phyloP scores from a whole-genome alignment of 176 grass and related monocot genomes.

The Musa schizocarpa region DNA sequence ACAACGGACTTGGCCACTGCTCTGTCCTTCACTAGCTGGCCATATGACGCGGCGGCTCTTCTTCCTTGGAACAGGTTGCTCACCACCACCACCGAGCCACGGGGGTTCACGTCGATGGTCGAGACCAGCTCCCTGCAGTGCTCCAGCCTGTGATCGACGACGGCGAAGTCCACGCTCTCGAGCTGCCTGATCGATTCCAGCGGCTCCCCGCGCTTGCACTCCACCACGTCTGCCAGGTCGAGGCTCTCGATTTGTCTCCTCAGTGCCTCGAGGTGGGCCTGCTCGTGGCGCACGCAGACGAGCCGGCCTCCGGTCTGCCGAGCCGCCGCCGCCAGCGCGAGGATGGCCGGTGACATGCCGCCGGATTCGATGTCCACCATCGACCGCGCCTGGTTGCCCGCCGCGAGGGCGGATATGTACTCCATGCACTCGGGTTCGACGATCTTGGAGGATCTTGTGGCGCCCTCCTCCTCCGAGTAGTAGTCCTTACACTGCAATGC shows the following conservation, averaged over 20 bases:
- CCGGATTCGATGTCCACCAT: conserved; percentile 7
- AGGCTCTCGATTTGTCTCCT: background rate
- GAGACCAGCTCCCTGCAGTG: conserved; percentile 9
- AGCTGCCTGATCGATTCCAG: background rate
- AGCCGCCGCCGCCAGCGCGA: conserved; percentile 19
- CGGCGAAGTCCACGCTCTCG: conserved; percentile 8
- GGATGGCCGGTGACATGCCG: background rate
- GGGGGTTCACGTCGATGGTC: conserved; percentile 6
- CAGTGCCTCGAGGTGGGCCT: background rate
- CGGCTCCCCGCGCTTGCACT: background rate
- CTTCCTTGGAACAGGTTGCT: conserved; percentile 1
- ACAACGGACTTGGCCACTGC: background rate
- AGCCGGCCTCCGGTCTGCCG: conserved; percentile 11
- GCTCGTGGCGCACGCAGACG: conserved; percentile 11
- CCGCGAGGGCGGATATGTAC: conserved; percentile 30
- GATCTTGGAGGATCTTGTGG: background rate
- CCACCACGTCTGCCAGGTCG: background rate
- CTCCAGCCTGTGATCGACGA: conserved; percentile 2
- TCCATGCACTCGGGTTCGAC: conserved; percentile 27
- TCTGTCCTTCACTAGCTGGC: background rate
- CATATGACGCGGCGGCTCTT: conserved; percentile 3
- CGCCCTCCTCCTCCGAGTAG: conserved; percentile 3
- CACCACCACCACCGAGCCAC: conserved; percentile 22
- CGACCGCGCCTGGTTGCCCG: conserved; percentile 18
- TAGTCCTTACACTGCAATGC: background rate